phyloP scores from a whole-genome alignment of 1,139 yeast genomes.

The Yamadazyma atmosphaerica region DNA sequence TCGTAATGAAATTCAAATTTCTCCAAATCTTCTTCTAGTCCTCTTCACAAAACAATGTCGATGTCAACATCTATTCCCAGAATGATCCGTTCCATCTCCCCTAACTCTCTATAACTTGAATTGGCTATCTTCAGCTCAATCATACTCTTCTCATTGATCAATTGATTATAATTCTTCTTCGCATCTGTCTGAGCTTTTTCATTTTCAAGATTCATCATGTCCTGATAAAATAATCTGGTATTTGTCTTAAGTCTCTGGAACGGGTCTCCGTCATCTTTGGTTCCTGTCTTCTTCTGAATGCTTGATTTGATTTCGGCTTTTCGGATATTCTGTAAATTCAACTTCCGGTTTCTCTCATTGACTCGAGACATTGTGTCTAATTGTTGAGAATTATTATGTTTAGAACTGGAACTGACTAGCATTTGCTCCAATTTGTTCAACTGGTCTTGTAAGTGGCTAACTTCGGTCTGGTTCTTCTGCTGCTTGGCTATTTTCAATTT shows the following conservation, averaged over 20 bases:
- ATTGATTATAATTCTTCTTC: constrained; percentile 31
- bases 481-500: constrained; percentile 77
- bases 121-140: constrained; percentile 43
- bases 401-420: constrained; percentile 26
- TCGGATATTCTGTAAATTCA: constrained; percentile 74
- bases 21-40: too few relatives aligned
- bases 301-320: constrained; percentile 72
- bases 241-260: constrained; percentile 86
- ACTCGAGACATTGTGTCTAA: constrained; percentile 55
- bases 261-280: constrained; percentile 68
- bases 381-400: constrained; percentile 22
- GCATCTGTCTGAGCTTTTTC: constrained; percentile 47
- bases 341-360: constrained; percentile 78
- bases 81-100: constrained; percentile 45
- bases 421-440: constrained; percentile 31
- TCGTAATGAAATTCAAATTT: too few relatives aligned
- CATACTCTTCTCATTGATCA: constrained; percentile 37
- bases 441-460: constrained; percentile 51
- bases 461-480: constrained; percentile 52
- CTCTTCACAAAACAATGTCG: constrained; percentile 19
- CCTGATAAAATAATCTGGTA: constrained; percentile 76
- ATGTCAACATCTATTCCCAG: constrained; percentile 35
- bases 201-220: constrained; percentile 44
- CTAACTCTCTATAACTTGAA: constrained; percentile 45
- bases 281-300: constrained; percentile 54